A percentile compares a stretch with the other conserved stretches of the same genome.
Evolutionary conservation across 257 asterid species (phyloP).

Genomic region (Avicennia marina): DNA sequence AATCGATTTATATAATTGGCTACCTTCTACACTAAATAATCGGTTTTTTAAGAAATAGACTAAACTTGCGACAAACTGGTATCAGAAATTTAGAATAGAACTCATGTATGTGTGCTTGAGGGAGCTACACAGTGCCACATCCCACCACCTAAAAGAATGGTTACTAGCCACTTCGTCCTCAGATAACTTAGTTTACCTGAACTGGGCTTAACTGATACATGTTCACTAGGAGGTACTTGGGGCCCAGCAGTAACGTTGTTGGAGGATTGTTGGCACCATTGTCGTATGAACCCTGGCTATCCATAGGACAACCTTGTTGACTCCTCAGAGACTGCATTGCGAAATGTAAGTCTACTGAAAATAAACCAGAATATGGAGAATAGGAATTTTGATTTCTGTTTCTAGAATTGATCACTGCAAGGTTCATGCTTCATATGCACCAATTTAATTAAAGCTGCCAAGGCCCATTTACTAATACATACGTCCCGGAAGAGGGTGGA

Average conservation of each 20-base stretch:
- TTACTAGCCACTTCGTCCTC: too few relatives aligned
- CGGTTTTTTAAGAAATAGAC: too few relatives aligned
- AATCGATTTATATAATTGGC: too few relatives aligned
- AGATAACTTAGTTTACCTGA: too few relatives aligned
- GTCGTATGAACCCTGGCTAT: conserved; percentile 4
- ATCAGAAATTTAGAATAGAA: too few relatives aligned
- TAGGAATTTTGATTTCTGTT: background rate
- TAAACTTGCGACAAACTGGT: too few relatives aligned
- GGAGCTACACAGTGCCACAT: background rate
- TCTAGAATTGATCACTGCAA: too few relatives aligned
- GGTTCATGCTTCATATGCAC: too few relatives aligned
- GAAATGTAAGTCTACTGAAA: background rate
- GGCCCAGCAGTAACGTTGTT: conserved; percentile 21
- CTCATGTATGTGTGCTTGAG: too few relatives aligned
- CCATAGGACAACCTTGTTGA: background rate
- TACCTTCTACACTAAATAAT: too few relatives aligned
- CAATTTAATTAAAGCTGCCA: too few relatives aligned
- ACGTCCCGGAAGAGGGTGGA: conserved; percentile 19
- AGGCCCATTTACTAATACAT: background rate
- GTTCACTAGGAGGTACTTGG: conserved; percentile 8
- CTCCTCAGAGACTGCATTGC: background rate
- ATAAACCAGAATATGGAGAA: background rate
- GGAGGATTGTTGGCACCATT: conserved; percentile 28
- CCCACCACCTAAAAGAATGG: too few relatives aligned
- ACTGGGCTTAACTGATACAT: conserved; percentile 25